Base-by-base conservation (phyloP, 805 yeast species). In the Isabelozyma pseudorhagii region DNA sequence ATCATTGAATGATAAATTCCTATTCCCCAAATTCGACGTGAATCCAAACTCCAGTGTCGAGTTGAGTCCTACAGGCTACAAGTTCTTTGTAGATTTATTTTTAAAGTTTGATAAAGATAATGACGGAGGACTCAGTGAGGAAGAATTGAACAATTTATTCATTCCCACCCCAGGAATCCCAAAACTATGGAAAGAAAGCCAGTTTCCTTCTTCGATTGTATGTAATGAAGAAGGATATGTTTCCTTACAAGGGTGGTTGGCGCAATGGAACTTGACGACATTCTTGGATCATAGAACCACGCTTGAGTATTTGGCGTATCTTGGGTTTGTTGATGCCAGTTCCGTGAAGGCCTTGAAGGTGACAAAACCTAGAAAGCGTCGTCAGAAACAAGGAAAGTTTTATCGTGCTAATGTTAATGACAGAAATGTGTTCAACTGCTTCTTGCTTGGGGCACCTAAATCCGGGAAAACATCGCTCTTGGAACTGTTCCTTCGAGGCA, bases 191-290 rank as follows among this genome's bases (percentile, higher is more conserved):
- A 75, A 77, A 38, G 91, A 88, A 11, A 79, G 89, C 0, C 84
- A 84, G 55, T 94, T 94, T 61, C 99, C 99, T 0, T 74, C 79
- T 25, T 82, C 96, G 1, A 89, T 96, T 9, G 97, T 93, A 1
- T 81, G 96, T 47, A 92, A 91, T 62, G 97, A 91, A 55, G 85
- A 84, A 54, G 97, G 97, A 0, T 80, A 83, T 62, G 91, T 94
- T 4, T 90, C 98, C 0, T 68, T 94, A 27, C 99, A 96, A 69
- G 99, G 99, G 3, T 94, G 99, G 99, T 70, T 94, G 38, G 99
- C 99, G 0, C 98, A 93, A 61, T 94, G 99, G 99, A 86, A 93
- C 58, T 87, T 94, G 88, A 90, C 97, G 0, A 93, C 98, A 0
- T 91, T 83, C 56, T 71, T 94, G 29, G 96, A 92, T 58, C 83